Base-by-base conservation (phyloP, 306 rosid genomes). In the Malus asiatica region DNA sequence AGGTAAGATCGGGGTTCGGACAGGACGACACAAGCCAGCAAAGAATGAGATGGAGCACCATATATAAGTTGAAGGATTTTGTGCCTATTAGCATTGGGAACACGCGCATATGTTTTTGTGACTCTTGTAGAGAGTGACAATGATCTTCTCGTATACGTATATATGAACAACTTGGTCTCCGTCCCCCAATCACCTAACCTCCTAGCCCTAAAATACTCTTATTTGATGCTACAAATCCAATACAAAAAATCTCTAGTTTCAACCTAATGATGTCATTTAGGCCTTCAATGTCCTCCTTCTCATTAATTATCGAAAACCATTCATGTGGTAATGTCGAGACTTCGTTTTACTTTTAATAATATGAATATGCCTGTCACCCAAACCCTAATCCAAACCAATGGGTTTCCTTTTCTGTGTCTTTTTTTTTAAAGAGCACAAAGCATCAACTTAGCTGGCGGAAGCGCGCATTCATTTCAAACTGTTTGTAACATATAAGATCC, bases 281-380 rank as follows among this genome's bases (percentile, higher is more conserved):
- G 72, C 85, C 61, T 85, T 87, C 72, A 82, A 55, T 83, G 88
- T 85, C 86, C n/a, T 64, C 73, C 57, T 81, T 81, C 78, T 45
- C 68, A 62, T 73, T 70, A 46, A 33, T 48, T 73, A 25, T 59
- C 59, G 79, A 78, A 87, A 79, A 85, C 68, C 72, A 80, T 73
- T 85, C 88, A 85, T 85, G 90, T 89, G 93, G 52, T 71, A 14
- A 76, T 87, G 93, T 82, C 38, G 66, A 61, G 58, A 52, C 73
- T 73, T 30, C 38, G 40, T 19, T 15, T 12, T 15, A 20, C 15
- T 29, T 29, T 19, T 30, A 30, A 44, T 70, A 51, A 30, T 46
- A 13, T 30, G 2, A 33, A 71, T 25, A 42, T 42, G 12, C 3
- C 11, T 42, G 45, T 9, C 45, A 9, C 45, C 45, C 45, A 42